These are phyloP conservation scores for Blastomyces emzantsi DNA, from an alignment of 2,329 filamentous ascomycete species.

Conservation along the genomic window DNA sequence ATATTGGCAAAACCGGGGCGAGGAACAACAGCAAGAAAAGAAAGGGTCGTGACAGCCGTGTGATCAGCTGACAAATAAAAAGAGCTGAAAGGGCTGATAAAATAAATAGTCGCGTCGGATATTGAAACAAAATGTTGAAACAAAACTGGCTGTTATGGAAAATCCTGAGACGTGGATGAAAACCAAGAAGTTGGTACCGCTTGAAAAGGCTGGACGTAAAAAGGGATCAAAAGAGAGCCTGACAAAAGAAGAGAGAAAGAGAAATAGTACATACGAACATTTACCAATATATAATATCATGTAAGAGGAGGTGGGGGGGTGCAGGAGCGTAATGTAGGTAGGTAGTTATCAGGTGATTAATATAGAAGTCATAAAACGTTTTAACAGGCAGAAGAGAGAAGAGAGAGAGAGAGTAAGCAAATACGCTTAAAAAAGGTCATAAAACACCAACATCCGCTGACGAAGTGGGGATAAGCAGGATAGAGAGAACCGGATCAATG, in stretches of 20 bases:
- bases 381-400: background rate
- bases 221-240: background rate
- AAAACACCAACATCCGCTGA: background rate
- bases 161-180: background rate
- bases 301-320: background rate
- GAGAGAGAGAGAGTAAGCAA: background rate
- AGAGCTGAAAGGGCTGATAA: background rate
- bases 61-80: background rate
- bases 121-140: background rate
- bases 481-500: background rate
- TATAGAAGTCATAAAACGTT: background rate
- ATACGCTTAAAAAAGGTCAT: background rate
- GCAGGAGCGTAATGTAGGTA: background rate
- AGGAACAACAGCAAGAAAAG: background rate
- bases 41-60: background rate
- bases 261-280: conserved; percentile 1
- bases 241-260: background rate
- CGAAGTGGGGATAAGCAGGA: background rate
- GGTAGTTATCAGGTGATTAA: background rate
- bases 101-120: background rate
- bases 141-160: background rate
- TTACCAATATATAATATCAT: background rate
- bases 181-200: background rate
- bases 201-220: background rate
- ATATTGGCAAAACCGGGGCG: background rate